Evolutionary conservation across 129 eudicot species (phyloP).

Genomic region (Saussurea involucrata): DNA sequence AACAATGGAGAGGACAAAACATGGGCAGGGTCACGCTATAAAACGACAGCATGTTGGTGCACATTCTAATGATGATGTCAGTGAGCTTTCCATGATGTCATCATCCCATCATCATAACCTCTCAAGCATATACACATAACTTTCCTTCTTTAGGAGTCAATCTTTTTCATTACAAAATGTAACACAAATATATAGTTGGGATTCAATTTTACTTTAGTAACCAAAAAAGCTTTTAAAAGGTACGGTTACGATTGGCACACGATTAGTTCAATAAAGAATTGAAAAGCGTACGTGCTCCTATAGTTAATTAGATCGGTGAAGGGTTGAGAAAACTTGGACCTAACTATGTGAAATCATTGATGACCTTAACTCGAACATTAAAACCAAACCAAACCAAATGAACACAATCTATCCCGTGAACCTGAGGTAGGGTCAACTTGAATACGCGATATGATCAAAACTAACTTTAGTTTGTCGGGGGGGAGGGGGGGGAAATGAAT

Average conservation of each 20-base stretch:
- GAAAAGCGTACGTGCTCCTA: background rate
- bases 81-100: constrained; percentile 24
- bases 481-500: background rate
- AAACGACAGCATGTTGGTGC: constrained; percentile 25
- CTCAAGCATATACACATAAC: background rate
- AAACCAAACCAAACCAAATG: background rate
- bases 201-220: background rate
- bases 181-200: background rate
- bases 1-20: constrained; percentile 28
- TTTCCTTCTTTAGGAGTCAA: background rate
- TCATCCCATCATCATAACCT: constrained; percentile 14
- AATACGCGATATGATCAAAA: background rate
- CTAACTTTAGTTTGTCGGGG: background rate
- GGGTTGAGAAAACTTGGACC: background rate
- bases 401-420: background rate
- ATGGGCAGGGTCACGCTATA: constrained; percentile 33
- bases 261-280: background rate
- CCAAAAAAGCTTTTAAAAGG: background rate
- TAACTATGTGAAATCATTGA: background rate
- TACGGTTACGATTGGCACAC: background rate
- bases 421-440: background rate
- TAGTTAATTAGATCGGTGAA: background rate
- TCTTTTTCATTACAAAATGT: background rate
- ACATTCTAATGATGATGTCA: constrained; percentile 26
- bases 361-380: background rate